Evolutionary conservation across 768 basidiomycete genomes (phyloP).

Genomic region (Lentinula aciculospora): DNA sequence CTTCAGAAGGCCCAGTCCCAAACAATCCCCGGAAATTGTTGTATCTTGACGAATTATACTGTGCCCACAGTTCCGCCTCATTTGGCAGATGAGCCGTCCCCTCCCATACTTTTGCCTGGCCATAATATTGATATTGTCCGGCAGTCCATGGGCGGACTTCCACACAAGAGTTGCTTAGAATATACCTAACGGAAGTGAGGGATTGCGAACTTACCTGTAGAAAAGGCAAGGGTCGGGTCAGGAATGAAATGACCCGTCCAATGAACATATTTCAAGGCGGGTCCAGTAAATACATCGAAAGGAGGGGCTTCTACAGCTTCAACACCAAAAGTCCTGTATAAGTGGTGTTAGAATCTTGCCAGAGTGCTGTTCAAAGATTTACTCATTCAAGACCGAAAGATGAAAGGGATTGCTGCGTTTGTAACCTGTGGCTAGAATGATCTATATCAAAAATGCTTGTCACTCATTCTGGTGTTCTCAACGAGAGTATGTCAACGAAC

Average conservation of each 20-base stretch:
- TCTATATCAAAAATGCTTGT: conserved; percentile 3
- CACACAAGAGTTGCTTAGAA: background rate
- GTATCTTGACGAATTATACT: conserved; percentile 14
- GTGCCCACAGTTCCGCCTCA: conserved; percentile 12
- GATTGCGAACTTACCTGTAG: conserved; percentile 7
- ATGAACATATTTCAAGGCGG: conserved; percentile 13
- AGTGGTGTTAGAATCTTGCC: background rate
- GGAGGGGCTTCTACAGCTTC: background rate
- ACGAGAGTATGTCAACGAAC: conserved; percentile 9
- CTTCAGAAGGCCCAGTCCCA: conserved; percentile 14
- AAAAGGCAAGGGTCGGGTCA: conserved; percentile 27
- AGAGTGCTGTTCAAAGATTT: background rate
- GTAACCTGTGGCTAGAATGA: conserved; percentile 26
- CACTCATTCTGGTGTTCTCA: background rate
- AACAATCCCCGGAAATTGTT: conserved; percentile 15
- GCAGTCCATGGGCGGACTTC: conserved; percentile 19
- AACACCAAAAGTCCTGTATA: background rate
- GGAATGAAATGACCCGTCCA: conserved; percentile 26
- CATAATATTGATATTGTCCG: conserved; percentile 18
- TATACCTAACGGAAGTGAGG: background rate
- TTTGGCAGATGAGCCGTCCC: conserved; percentile 18
- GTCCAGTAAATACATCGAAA: conserved; percentile 12
- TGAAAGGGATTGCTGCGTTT: conserved; percentile 24
- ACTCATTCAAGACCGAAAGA: conserved; percentile 7
- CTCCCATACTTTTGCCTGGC: conserved; percentile 21